Evolutionary conservation across 495 filamentous ascomycete species (phyloP).

Genomic region (Penicillium paxilli): DNA sequence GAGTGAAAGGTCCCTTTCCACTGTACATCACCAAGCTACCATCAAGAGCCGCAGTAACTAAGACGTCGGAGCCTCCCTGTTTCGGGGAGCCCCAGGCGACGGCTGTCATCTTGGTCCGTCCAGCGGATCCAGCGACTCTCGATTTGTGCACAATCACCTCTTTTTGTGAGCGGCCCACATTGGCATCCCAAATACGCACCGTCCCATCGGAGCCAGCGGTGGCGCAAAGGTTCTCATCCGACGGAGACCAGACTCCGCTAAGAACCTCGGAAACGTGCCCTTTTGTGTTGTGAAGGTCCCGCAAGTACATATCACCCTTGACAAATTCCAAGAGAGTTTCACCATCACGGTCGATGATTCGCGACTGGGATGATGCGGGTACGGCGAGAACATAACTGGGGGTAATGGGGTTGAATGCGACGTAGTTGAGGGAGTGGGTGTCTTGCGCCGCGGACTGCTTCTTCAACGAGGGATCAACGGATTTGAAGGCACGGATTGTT

Average conservation of each 20-base stretch:
- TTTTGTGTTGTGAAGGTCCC: conserved; percentile 96
- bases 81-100: conserved; percentile 81
- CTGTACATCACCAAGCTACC: conserved; percentile 90
- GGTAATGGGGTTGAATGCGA: conserved; percentile 80
- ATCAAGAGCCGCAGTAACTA: conserved; percentile 86
- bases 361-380: conserved; percentile 83
- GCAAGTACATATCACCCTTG: conserved; percentile 97
- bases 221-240: conserved; percentile 75
- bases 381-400: conserved; percentile 83
- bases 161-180: conserved; percentile 80
- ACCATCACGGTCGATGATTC: conserved; percentile 85
- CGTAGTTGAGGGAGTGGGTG: conserved; percentile 82
- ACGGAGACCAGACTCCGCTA: conserved; percentile 85
- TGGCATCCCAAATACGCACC: conserved; percentile 93
- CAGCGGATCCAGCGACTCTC: conserved; percentile 77
- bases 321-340: conserved; percentile 81
- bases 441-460: conserved; percentile 75
- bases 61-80: conserved; percentile 74
- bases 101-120: conserved; percentile 90
- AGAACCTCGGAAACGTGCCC: conserved; percentile 91
- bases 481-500: conserved; percentile 89
- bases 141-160: conserved; percentile 96
- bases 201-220: conserved; percentile 94
- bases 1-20: conserved; percentile 82
- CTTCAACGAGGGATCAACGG: conserved; percentile 78